Percentiles rank a stretch among this genome's conserved stretches.
phyloP scores from a whole-genome alignment of 768 basidiomycete genomes.

The Pleurotus citrinopileatus region DNA sequence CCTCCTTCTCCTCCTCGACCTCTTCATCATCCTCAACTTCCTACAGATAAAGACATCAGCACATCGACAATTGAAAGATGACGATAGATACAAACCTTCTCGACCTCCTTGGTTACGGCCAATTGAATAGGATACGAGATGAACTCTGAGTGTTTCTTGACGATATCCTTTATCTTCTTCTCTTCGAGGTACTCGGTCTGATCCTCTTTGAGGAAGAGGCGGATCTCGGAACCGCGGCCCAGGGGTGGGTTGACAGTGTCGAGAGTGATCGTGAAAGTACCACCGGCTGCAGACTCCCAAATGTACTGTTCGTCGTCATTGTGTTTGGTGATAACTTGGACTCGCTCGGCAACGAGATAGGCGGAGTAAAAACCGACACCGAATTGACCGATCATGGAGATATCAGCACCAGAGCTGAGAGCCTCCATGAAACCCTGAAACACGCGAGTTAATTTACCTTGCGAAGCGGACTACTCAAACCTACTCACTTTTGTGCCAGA shows the following conservation, averaged over 20 bases:
- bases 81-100: constrained; percentile 62
- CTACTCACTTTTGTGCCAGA: constrained; percentile 80
- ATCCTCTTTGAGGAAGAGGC: constrained; percentile 95
- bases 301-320: constrained; percentile 99
- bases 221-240: constrained; percentile 91
- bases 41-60: constrained; percentile 35
- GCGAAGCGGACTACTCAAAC: constrained; percentile 9
- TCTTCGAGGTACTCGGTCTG: constrained; percentile 99
- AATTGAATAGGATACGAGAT: constrained; percentile 99
- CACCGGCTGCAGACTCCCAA: constrained; percentile 99
- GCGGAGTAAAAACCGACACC: constrained; percentile 99
- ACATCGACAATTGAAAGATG: background rate
- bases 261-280: constrained; percentile 97
- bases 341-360: constrained; percentile 97
- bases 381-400: constrained; percentile 98
- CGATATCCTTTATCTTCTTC: constrained; percentile 98
- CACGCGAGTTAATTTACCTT: constrained; percentile 9
- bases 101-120: constrained; percentile 97
- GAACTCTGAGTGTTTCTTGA: constrained; percentile 99
- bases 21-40: constrained; percentile 87
- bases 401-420: constrained; percentile 82
- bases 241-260: constrained; percentile 89
- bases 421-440: constrained; percentile 98
- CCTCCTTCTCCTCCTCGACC: constrained; percentile 68
- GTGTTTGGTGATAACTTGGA: constrained; percentile 99